Evolutionary conservation across 768 basidiomycete genomes (phyloP).

Genomic region (Rhodotorula toruloides): DNA sequence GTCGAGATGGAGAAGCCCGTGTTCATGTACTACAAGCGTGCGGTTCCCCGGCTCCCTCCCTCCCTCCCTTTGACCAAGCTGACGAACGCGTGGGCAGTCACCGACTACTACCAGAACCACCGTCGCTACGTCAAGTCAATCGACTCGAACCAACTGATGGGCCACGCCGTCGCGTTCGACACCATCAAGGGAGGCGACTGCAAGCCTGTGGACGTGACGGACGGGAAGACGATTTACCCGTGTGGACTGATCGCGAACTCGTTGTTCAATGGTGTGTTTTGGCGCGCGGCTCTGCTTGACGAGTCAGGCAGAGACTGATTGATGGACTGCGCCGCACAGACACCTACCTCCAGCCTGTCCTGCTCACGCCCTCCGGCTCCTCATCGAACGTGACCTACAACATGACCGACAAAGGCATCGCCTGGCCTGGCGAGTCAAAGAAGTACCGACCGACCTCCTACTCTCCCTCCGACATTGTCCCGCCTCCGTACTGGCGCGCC

Average conservation of each 20-base stretch:
- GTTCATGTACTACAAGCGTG: constrained; percentile 82
- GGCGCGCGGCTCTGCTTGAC: neutral
- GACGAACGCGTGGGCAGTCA: constrained; percentile 48
- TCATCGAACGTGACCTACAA: constrained; percentile 55
- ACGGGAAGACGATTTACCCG: constrained; percentile 68
- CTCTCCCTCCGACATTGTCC: constrained; percentile 61
- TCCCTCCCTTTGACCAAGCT: neutral
- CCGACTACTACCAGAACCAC: constrained; percentile 94
- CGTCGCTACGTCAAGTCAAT: constrained; percentile 92
- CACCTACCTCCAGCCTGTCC: constrained; percentile 63
- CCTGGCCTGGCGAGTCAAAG: constrained; percentile 91
- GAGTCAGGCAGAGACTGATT: constrained; percentile 4
- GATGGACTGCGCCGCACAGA: constrained; percentile 52
- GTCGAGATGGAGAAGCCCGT: constrained; percentile 67
- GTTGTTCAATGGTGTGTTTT: constrained; percentile 74
- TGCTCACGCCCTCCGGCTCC: constrained; percentile 56
- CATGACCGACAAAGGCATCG: constrained; percentile 74
- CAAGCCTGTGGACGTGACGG: constrained; percentile 67
- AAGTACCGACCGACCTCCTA: constrained; percentile 76
- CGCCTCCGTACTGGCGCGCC: constrained; percentile 84
- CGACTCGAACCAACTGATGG: constrained; percentile 76
- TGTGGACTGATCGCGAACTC: constrained; percentile 98
- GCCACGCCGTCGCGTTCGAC: constrained; percentile 55
- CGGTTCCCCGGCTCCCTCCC: neutral
- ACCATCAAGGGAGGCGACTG: constrained; percentile 62